A percentile compares a stretch with the other conserved stretches of the same genome.
These are phyloP conservation scores for Fusarium musae DNA, from an alignment of 2,329 filamentous ascomycete species.

Conservation along the genomic window DNA sequence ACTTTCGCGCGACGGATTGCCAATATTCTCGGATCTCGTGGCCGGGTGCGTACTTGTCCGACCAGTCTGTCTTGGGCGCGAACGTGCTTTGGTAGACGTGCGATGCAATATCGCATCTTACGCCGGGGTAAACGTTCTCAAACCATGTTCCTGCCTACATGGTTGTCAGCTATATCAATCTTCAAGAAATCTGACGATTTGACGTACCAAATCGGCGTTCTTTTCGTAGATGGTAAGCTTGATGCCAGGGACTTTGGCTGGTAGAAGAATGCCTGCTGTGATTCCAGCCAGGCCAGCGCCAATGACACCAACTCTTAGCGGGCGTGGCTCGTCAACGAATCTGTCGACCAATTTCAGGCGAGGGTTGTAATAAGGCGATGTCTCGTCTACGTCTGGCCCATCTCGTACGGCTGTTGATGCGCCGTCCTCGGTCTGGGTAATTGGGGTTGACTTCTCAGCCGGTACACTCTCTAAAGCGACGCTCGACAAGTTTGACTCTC, in stretches of 20 bases:
- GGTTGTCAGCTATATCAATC: not conserved
- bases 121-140: slow-evolving; percentile 70
- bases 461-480: slow-evolving; percentile 4
- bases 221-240: slow-evolving; percentile 75
- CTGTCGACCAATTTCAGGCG: slow-evolving; percentile 44
- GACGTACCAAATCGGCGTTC: slow-evolving; percentile 71
- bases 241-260: slow-evolving; percentile 74
- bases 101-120: slow-evolving; percentile 75
- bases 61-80: slow-evolving; percentile 75
- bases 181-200: no score
- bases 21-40: slow-evolving; percentile 75
- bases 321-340: slow-evolving; percentile 50
- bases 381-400: slow-evolving; percentile 27
- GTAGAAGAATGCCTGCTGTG: slow-evolving; percentile 72
- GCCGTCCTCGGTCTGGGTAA: not conserved
- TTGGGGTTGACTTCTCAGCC: slow-evolving; percentile 8
- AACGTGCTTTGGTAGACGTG: slow-evolving; percentile 78
- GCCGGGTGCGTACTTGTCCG: slow-evolving; percentile 73
- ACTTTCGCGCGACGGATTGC: slow-evolving; percentile 69
- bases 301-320: slow-evolving; percentile 50
- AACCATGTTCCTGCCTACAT: slow-evolving; percentile 63
- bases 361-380: slow-evolving; percentile 38
- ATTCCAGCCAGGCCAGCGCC: slow-evolving; percentile 52
- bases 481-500: slow-evolving; percentile 3
- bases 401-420: not conserved